Base-by-base conservation (phyloP, 2,329 filamentous ascomycete species). In the Cladorrhinum sp. region DNA sequence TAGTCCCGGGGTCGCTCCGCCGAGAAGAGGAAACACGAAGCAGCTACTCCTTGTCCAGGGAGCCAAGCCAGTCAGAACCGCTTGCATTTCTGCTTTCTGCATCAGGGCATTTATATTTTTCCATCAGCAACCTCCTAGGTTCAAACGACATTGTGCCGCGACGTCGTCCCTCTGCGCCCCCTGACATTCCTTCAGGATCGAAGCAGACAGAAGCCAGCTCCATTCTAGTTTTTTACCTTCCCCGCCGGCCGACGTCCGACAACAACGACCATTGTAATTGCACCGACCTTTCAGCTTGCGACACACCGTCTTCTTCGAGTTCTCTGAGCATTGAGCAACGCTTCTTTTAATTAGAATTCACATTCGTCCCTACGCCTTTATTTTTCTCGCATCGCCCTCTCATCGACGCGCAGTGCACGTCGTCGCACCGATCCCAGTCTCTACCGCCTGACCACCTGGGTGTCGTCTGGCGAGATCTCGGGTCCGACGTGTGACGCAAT, bases 401-500 rank as follows among this genome's bases (percentile, higher is more conserved):
- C 45, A 38, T 18, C 29, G 49, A 64, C 64, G 60, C 62, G 57
- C 56, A 63, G 59, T 58, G 60, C 62, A 65, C 64, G 59, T 63
- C 56, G 57, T 60, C 57, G 55, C 63, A 62, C 64, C 60, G 50
- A 54, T 61, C 58, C 41, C 41, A n/a, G n/a, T 18, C 41, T 45
- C 41, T 36, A 12, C 41, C 41, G 41, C 41, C n/a, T 45, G 41
- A 45, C 41, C 41, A 45, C 41, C 41, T 45, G 41, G 41, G 41
- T 18, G 41, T 45, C n/a, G 41, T 45, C 18, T 55, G 61, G 58
- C 51, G 41, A 55, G n/a, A 41, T 53, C 48, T 32, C 38, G 55
- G 60, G 56, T 57, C 52, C 38, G 57, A 62, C 55, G 55, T 54
- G 63, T 55, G 22, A 63, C 50, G 20, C 58, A 60, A 54, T 58